A percentile compares a stretch with the other conserved stretches of the same genome.
phyloP scores from a whole-genome alignment of 1,284 basidiomycete genomes.

The Cryptococcus sp. region DNA sequence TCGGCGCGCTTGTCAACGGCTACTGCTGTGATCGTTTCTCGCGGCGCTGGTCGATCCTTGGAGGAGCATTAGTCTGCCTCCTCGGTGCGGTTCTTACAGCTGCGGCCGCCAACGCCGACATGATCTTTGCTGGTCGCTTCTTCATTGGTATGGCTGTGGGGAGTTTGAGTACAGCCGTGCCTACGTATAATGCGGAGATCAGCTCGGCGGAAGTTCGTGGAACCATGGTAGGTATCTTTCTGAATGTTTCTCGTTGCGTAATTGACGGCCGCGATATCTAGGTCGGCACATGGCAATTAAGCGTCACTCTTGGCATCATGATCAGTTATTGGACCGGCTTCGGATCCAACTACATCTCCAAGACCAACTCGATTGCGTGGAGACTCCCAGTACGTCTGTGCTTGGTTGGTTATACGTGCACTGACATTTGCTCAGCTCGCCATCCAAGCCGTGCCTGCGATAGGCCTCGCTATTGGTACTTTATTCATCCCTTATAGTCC shows the following conservation, averaged over 20 bases:
- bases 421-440: constrained; percentile 4
- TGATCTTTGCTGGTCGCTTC: constrained; percentile 24
- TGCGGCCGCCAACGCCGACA: constrained; percentile 19
- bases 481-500: constrained; percentile 7
- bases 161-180: constrained; percentile 10
- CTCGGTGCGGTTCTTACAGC: constrained; percentile 23
- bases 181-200: constrained; percentile 10
- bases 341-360: constrained; percentile 61
- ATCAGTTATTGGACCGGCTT: constrained; percentile 66
- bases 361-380: constrained; percentile 5
- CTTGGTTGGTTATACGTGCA: too few relatives aligned
- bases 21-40: constrained; percentile 12
- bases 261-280: too few relatives aligned
- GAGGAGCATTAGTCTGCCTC: constrained; percentile 23
- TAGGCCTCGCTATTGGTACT: constrained; percentile 5
- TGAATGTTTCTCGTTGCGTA: too few relatives aligned
- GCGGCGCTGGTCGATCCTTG: constrained; percentile 26
- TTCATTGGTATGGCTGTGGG: constrained; percentile 25
- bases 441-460: constrained; percentile 5
- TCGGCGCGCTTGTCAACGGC: constrained; percentile 27
- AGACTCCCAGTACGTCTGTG: neutral
- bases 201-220: constrained; percentile 7
- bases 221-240: neutral
- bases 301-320: constrained; percentile 11
- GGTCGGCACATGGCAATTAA: constrained; percentile 7